Evolutionary conservation across 305 asterid species (phyloP), one percentile per base, ranked within the genome.

Genomic region (Fraxinus baroniana): DNA sequence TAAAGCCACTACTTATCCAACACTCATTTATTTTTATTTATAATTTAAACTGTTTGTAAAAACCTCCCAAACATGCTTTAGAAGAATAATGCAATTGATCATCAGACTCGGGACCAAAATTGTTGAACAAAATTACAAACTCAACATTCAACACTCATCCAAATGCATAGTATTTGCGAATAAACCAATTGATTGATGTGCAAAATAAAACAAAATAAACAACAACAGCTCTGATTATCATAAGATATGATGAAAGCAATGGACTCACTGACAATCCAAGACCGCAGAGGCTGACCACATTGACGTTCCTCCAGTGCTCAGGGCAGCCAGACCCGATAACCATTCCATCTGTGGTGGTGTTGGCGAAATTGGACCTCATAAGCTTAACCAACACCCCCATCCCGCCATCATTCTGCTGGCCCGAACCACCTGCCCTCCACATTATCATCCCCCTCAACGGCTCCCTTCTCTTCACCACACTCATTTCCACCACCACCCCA

Each of bases 221-320:
- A 71, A n/a, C 24, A 26, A 74, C 79, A 83, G 52, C 17, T 70
- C 73, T 15, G 35, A 70, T 32, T 39, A 80, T 70, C 75, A 30
- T 5, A 30, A 70, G 39, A 70, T 68, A 12, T 28, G 41, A 70
- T 30, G 75, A 70, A 32, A 60, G 86, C 60, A 86, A 83, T 84
- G 37, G 39, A 80, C 97, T 91, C 88, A 94, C 99, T 7, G 95
- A 88, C 81, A 97, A 89, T 85, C 99, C 99, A 80, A 93, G 93
- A 74, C 94, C 92, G 75, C 94, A 88, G 22, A 97, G 91, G 90
- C 98, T 97, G 82, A 97, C 93, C 72, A 94, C 95, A 41, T 91
- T 85, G 81, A 95, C 96, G 89, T 88, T 92, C 82, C 81, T 89
- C 99, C 98, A 97, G 86, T 97, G 98, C 80, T 97, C 98, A 4